phyloP scores from a whole-genome alignment of 495 filamentous ascomycete genomes.

The Xylaria flabelliformis region DNA sequence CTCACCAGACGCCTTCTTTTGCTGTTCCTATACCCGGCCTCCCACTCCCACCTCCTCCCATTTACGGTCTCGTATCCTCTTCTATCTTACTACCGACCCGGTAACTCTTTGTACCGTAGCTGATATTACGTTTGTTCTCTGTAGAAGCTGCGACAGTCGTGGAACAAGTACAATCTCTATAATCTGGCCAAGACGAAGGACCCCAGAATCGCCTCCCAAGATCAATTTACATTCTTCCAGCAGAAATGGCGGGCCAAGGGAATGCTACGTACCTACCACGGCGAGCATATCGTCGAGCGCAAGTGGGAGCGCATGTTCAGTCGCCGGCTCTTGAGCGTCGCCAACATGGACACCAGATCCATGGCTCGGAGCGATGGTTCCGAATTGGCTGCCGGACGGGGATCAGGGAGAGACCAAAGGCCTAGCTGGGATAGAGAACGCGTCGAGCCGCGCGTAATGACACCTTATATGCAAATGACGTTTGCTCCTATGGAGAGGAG shows the following conservation, averaged over 20 bases:
- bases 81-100: not conserved
- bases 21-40: not conserved
- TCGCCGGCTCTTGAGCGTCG: slow-evolving; percentile 74
- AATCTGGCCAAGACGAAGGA: slow-evolving; percentile 64
- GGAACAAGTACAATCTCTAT: slow-evolving; percentile 97
- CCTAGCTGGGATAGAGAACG: slow-evolving; percentile 8
- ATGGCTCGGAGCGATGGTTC: slow-evolving; percentile 83
- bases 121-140: slow-evolving; percentile 11
- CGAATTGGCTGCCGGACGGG: slow-evolving; percentile 78
- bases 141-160: slow-evolving; percentile 93
- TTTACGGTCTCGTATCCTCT: too few species aligned
- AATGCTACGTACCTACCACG: slow-evolving; percentile 83
- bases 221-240: slow-evolving; percentile 81
- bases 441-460: slow-evolving; percentile 37
- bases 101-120: not conserved
- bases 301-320: slow-evolving; percentile 94
- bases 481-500: slow-evolving; percentile 90
- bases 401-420: slow-evolving; percentile 65
- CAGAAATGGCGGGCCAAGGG: slow-evolving; percentile 96
- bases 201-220: slow-evolving; percentile 40
- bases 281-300: slow-evolving; percentile 87
- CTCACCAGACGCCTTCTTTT: too few species aligned
- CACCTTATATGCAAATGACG: slow-evolving; percentile 90
- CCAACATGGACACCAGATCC: slow-evolving; percentile 79
- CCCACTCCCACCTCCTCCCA: too few species aligned